Evolutionary conservation across 805 yeast species (phyloP), one percentile per base, ranked within the genome.

Genomic region (Pichia manshurica): DNA sequence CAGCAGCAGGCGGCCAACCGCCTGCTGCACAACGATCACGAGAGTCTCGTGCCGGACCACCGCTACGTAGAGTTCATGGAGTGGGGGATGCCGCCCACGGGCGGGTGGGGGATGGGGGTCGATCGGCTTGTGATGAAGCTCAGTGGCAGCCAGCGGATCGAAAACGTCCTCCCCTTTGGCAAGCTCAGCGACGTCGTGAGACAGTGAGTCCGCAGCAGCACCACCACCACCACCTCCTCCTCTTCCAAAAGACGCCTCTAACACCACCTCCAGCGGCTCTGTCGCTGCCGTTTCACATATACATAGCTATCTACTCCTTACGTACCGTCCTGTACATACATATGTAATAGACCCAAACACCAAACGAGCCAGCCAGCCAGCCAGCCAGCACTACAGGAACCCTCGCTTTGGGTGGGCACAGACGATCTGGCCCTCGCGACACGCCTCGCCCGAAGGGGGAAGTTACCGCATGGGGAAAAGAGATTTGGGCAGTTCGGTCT

Each of bases 91-190:
- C 97, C 98, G 3, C 99, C 99, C 1, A 91, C 97, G 3, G 98
- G 96, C 2, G 99, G 99, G 0, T 87, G 96, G 87, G 99, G 99
- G 0, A 69, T 95, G 50, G 99, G 99, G 0, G 74, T 93, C 19
- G 99, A 93, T 60, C 66, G 99, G 46, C 64, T 93, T 33, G 81
- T 82, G 45, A 88, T 91, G 97, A 64, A 87, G 17, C 67, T 91
- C 29, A 74, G 84, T 4, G 82, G 78, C 0, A 66, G 75, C 36
- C 68, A 68, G 19, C 70, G 96, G 25, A 89, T 93, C 16, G 91
- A 84, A 45, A 77, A 78, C 12, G 95, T 88, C 1, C 63, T 88
- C 31, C 69, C 84, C 0, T 88, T 88, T 65, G 96, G 96, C 0
- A 77, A 77, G 42, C 58, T 88, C 4, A 76, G 78, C 32, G 90